Evolutionary conservation across 2,329 filamentous ascomycete genomes (phyloP), one percentile per base, ranked within the genome.

Genomic region (Cytospora chrysosperma): DNA sequence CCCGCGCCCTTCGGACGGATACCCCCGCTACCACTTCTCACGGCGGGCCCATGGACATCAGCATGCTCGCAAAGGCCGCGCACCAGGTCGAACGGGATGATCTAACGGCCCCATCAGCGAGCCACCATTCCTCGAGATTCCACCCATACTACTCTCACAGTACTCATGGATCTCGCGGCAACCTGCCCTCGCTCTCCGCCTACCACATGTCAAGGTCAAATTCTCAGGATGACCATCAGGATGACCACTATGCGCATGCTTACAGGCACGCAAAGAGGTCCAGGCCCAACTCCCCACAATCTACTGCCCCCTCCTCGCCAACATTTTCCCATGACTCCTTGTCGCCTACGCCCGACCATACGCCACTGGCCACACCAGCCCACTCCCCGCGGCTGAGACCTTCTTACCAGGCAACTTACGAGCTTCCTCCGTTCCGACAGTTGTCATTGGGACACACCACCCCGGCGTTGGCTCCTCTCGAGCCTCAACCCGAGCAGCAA

Each of bases 301-400:
- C 93, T 10, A 98, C 94, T 2, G 94, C 94, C 55, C 95, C 95
- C 24, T 96, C 94, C 28, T 98, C 94, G 34, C 94, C 94, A 28
- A 97, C 93, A 4, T 97, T 97, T 76, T 97, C 94, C 2, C 93
- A 97, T 78, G 93, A 97, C 76, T 97, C 94, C 13, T 85, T 94
- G 54, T 98, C 94, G 12, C 95, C 94, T 5, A 99, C 94, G 1
- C 95, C 94, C 13, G 94, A 98, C 73, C 93, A 97, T 80, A 98
- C 95, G n/a, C 94, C 94, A n/a, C 87, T 98, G 62, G 94, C 93
- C 30, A 99, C 94, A 6, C 94, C 94, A 5, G 94, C 93, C 51
- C 95, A 98, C 77, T 97, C 93, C 21, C 95, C 95, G 58, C 91
- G 95, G 51, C 83, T 99, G 69, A 86, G 93, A 65, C 92, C 94